A percentile compares a stretch with the other conserved stretches of the same genome.
Evolutionary conservation across 1,284 basidiomycete genomes (phyloP).

Genomic region (Vanrija humicola): DNA sequence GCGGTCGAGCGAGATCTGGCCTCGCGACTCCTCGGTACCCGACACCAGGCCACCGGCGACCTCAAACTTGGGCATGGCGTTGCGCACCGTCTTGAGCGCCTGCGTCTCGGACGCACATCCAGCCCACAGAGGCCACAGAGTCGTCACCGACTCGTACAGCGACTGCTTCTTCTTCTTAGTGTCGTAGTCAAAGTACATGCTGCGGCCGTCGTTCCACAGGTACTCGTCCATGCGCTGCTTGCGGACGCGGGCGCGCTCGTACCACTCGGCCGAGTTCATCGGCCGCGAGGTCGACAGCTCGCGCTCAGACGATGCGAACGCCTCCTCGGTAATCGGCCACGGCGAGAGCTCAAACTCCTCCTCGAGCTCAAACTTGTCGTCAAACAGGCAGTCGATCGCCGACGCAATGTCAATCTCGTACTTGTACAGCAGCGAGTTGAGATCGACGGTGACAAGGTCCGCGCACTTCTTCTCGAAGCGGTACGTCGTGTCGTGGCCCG

Average conservation of each 20-base stretch:
- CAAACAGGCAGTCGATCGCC: constrained; percentile 90
- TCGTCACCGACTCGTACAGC: constrained; percentile 90
- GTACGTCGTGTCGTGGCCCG: constrained; percentile 96
- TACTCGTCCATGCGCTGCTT: constrained; percentile 86
- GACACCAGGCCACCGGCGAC: constrained; percentile 93
- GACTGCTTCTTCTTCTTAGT: constrained; percentile 84
- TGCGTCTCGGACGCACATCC: constrained; percentile 94
- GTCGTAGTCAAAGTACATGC: constrained; percentile 95
- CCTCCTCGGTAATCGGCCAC: constrained; percentile 78
- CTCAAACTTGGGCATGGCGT: constrained; percentile 91
- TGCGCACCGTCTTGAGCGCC: constrained; percentile 82
- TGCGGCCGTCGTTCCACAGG: constrained; percentile 93
- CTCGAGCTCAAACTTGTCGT: constrained; percentile 81
- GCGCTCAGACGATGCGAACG: constrained; percentile 58
- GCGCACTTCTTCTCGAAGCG: constrained; percentile 90
- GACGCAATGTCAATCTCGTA: constrained; percentile 92
- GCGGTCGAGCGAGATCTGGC: constrained; percentile 87
- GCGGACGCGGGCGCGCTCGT: constrained; percentile 75
- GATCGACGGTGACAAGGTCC: constrained; percentile 91
- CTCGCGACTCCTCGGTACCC: constrained; percentile 93
- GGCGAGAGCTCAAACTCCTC: constrained; percentile 88
- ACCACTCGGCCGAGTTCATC: constrained; percentile 84
- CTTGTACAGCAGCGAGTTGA: constrained; percentile 80
- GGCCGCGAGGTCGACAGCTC: constrained; percentile 61
- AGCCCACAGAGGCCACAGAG: constrained; percentile 96